Evolutionary conservation across 1,139 yeast species (phyloP).

Genomic region (Candida sojae): DNA sequence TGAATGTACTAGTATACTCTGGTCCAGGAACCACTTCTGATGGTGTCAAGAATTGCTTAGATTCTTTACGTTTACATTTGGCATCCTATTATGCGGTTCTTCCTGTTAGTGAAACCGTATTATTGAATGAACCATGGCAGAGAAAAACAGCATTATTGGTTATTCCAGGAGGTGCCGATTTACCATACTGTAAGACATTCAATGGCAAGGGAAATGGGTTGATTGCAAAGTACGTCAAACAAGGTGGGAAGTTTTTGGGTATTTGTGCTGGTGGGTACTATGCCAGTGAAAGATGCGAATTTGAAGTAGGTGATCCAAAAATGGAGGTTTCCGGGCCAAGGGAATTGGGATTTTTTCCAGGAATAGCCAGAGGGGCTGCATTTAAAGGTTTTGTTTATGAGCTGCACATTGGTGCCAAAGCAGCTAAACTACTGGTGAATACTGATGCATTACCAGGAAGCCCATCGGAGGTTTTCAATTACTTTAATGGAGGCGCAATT

Average conservation of each 20-base stretch:
- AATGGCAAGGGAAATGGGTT: conserved; percentile 67
- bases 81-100: conserved; percentile 89
- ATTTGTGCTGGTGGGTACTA: conserved; percentile 97
- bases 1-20: conserved; percentile 82
- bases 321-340: conserved; percentile 86
- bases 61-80: conserved; percentile 69
- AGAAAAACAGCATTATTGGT: conserved; percentile 76
- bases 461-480: conserved; percentile 33
- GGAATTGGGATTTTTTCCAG: conserved; percentile 81
- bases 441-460: conserved; percentile 24
- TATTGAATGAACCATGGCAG: conserved; percentile 87
- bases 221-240: conserved; percentile 64
- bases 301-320: conserved; percentile 67
- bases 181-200: conserved; percentile 73
- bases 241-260: conserved; percentile 84
- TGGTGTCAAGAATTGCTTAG: conserved; percentile 81
- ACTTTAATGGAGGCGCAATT: conserved; percentile 88
- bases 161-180: conserved; percentile 95
- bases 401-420: conserved; percentile 72
- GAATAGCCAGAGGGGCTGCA: conserved; percentile 79
- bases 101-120: conserved; percentile 61
- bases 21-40: conserved; percentile 89
- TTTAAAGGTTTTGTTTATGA: conserved; percentile 79
- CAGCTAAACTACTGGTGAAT: conserved; percentile 49
- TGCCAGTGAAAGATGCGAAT: conserved; percentile 75